Base-by-base conservation (phyloP, 2,329 filamentous ascomycete genomes). In the Aspergillus fijiensis region DNA sequence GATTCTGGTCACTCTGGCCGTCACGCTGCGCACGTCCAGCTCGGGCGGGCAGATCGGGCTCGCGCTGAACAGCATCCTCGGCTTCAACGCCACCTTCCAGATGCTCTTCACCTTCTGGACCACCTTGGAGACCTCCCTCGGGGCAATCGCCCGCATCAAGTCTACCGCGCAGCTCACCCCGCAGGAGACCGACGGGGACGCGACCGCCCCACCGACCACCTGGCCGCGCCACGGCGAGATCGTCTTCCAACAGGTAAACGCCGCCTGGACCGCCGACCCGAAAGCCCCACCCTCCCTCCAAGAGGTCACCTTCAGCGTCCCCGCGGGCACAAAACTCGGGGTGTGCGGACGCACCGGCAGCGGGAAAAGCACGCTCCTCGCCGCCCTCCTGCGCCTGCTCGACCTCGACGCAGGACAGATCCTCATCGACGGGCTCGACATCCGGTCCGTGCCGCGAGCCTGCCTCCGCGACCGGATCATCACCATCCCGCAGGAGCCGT, bases 51-150 rank as follows among this genome's bases (percentile, higher is more conserved):
- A 76, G 33, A 70, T 82, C 5, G 81, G 81, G 50, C 69, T 83
- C 21, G 79, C 79, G 0, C 66, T 84, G 21, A 67, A 81, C 16
- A 80, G 79, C 55, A 74, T 82, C 42, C 75, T 83, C 21, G 65
- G 74, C 2, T 79, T 84, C 56, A 80, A 77, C 12, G 69, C 75
- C 42, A 74, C 72, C 51, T 68, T 84, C 45, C 78, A 78, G 39
- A 64, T 77, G 5, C 69, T 84, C 16, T 75, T 83, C 27, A 69
- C 74, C 27, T 77, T 74, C 33, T 86, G 83, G 82, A 85, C 83
- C 0, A 72, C 77, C 16, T 71, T 86, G 3, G 84, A 87, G 65
- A 86, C 82, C 0, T 79, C 80, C 14, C 76, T 87, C 42, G 84
- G 84, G 10, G 82, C 83, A 2, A 77, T 87, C n/a, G 11, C 33